Base-by-base conservation (phyloP, 2,329 filamentous ascomycete species). In the Aureobasidium sp. region DNA sequence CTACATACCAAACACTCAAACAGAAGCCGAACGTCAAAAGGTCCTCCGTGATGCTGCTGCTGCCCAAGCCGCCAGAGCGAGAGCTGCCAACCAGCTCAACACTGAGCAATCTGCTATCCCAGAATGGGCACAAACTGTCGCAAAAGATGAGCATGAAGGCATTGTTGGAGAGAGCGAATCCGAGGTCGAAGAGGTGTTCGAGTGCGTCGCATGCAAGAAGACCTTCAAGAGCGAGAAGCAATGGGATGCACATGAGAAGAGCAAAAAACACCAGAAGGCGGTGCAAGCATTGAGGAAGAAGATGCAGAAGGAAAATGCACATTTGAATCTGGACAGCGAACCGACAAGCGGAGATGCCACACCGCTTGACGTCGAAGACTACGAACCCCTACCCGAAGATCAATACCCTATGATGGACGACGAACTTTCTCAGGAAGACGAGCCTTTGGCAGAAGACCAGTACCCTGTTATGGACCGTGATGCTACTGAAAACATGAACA, bases 241-340 rank as follows among this genome's bases (percentile, higher is more conserved):
- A 69, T 91, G 88, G 64, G 86, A 95, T 68, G 87, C 88, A 3
- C 94, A 99, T 68, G 92, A 96, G 75, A 90, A 88, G 75, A 97
- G 93, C 78, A 99, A 96, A 73, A 99, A 97, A 74, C 94, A 99
- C 69, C 74, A 86, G 63, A 97, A 96, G 71, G 87, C 90, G 2
- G 81, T 96, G 7, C 86, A 92, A 65, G 83, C 91, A 63, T 74
- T 99, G 40, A 85, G 84, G 67, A 81, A 84, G 68, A 86, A 94
- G 71, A 95, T 99, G 91, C 83, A 81, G 66, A 85, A 86, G 66
- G 89, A 99, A 68, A 87, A 92, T 67, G 77, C 79, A 49, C 79
- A 84, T 51, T 72, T 90, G 35, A 69, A 77, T 60, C 66, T 79
- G 35, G 74, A 76, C 23, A 70, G 72, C 5, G 72, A 74, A 29